Conservation (phyloP, 2,329 filamentous ascomycete species). For the Scopulariopsis brevicaulis region DNA sequence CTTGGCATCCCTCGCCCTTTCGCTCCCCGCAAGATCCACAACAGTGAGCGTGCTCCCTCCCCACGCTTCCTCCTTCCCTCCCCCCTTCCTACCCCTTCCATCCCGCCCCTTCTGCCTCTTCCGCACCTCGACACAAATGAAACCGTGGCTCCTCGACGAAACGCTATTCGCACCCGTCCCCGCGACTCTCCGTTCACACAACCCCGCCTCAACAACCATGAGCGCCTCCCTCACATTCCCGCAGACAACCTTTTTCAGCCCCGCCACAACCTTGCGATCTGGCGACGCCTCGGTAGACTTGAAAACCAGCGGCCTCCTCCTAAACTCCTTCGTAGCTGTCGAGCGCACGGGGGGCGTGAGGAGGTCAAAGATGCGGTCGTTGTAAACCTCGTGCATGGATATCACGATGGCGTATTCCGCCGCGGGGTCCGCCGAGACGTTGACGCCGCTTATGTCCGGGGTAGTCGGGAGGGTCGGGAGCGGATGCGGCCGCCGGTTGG, state of each 20-base stretch:
- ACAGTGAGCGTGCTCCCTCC: constrained; percentile 70
- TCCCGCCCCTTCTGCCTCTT: constrained; percentile 41
- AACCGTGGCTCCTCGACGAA: constrained; percentile 86
- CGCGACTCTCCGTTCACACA: constrained; percentile 77
- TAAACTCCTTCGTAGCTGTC: constrained; percentile 54
- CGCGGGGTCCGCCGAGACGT: constrained; percentile 52
- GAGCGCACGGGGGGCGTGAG: constrained; percentile 53
- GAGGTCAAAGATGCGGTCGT: constrained; percentile 93
- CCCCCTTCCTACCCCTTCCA: background rate
- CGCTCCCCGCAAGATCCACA: constrained; percentile 86
- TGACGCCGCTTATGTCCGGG: constrained; percentile 63
- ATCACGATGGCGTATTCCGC: constrained; percentile 81
- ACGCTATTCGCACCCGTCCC: constrained; percentile 90
- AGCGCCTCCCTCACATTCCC: constrained; percentile 71
- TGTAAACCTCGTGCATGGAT: constrained; percentile 99
- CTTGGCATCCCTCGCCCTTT: constrained; percentile 86
- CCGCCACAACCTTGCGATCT: constrained; percentile 89
- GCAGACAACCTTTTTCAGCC: constrained; percentile 83
- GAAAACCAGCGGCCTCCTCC: constrained; percentile 77
- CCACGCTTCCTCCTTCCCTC: constrained; percentile 38
- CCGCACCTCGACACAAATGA: constrained; percentile 92
- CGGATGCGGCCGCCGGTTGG: constrained; percentile 51
- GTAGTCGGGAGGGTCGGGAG: constrained; percentile 62
- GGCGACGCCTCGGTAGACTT: constrained; percentile 82
- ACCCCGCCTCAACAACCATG: constrained; percentile 78